These are phyloP conservation scores for Aspergillus olivimuriae DNA, from an alignment of 495 filamentous ascomycete species.

Conservation along the genomic window DNA sequence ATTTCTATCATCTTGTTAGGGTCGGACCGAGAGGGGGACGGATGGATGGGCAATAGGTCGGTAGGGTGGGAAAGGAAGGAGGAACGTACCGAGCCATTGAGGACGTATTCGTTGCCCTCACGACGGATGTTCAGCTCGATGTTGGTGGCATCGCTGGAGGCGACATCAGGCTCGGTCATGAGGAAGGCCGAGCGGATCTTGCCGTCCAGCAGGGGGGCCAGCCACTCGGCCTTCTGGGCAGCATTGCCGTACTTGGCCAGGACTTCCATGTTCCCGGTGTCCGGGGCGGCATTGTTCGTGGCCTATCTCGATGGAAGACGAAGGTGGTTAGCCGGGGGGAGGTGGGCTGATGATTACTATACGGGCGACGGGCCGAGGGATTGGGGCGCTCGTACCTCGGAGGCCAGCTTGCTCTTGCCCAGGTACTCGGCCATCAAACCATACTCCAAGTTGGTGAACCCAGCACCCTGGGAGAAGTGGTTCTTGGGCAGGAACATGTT, in stretches of 20 bases:
- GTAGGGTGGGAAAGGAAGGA: background rate
- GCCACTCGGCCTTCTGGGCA: conserved; percentile 82
- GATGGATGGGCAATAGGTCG: background rate
- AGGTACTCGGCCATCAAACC: conserved; percentile 88
- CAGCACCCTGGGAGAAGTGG: conserved; percentile 90
- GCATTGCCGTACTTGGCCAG: conserved; percentile 89
- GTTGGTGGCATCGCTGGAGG: conserved; percentile 83
- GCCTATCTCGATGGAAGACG: conserved; percentile 39
- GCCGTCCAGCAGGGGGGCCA: conserved; percentile 76
- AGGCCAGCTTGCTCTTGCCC: conserved; percentile 70
- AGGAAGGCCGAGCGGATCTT: conserved; percentile 84
- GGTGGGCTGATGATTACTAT: too few species aligned
- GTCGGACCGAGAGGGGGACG: background rate
- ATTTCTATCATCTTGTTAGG: conserved; percentile 57
- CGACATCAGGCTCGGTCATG: conserved; percentile 87
- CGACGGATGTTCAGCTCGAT: conserved; percentile 74
- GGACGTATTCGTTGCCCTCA: conserved; percentile 75
- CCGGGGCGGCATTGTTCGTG: conserved; percentile 84
- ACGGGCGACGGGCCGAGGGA: too few species aligned
- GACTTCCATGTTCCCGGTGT: conserved; percentile 96
- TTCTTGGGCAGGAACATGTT: conserved; percentile 95
- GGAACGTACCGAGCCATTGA: conserved; percentile 69
- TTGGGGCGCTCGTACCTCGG: conserved; percentile 52
- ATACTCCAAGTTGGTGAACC: conserved; percentile 87
- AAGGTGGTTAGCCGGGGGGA: background rate